phyloP scores from a whole-genome alignment of 192 early-diverging fungal species.

The Coemansia sp. region DNA sequence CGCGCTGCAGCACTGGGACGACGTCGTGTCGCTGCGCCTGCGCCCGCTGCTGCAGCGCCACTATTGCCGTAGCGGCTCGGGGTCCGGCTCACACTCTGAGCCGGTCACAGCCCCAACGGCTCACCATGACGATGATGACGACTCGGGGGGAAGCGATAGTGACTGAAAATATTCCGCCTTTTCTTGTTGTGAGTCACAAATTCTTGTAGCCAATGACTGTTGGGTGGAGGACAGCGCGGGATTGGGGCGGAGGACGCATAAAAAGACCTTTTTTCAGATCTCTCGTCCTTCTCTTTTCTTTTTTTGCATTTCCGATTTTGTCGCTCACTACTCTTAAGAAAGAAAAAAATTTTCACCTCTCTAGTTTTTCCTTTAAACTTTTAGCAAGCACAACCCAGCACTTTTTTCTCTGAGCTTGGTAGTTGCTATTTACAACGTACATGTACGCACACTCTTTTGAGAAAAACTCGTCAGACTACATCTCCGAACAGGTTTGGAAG shows the following conservation, averaged over 20 bases:
- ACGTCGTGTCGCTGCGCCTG: slow-evolving; percentile 21
- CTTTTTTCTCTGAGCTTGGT: not conserved
- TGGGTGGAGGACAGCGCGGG: not conserved
- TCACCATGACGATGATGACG: not conserved
- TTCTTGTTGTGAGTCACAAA: slow-evolving; percentile 15
- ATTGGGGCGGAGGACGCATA: not conserved
- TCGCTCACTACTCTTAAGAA: not conserved
- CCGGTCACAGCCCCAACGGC: not conserved
- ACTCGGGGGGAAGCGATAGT: not conserved
- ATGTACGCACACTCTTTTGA: slow-evolving; percentile 85
- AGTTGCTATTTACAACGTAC: slow-evolving; percentile 10
- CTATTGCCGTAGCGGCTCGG: slow-evolving; percentile 22
- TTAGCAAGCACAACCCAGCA: not conserved
- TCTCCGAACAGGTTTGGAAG: slow-evolving; percentile 73
- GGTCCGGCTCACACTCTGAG: slow-evolving; percentile 2
- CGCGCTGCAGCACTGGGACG: slow-evolving; percentile 41
- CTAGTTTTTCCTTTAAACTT: not conserved
- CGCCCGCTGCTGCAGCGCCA: slow-evolving; percentile 34
- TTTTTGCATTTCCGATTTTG: not conserved
- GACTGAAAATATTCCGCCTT: not conserved
- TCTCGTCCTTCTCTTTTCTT: not conserved
- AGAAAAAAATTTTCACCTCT: slow-evolving; percentile 3
- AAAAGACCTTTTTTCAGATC: no score
- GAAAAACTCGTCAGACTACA: slow-evolving; percentile 87
- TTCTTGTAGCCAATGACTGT: not conserved